These are phyloP conservation scores for Psilocybe azurescens DNA, from an alignment of 768 basidiomycete genomes.

Conservation along the genomic window DNA sequence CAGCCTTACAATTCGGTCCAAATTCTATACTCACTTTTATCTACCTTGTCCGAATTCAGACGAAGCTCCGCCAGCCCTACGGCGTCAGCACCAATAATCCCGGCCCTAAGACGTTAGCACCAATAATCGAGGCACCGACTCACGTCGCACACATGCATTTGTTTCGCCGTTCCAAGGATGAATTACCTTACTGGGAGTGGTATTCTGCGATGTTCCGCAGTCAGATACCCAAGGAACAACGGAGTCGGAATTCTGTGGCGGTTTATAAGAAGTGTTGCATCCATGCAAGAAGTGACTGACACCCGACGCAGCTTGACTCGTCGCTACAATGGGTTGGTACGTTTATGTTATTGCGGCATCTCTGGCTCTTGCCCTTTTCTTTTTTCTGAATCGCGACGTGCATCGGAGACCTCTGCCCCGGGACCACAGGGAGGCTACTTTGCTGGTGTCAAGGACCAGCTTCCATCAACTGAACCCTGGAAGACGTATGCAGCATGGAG, in stretches of 20 bases:
- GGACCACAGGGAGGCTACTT: slow-evolving; percentile 21
- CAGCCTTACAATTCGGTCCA: too few relatives aligned
- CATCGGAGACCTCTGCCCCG: slow-evolving; percentile 15
- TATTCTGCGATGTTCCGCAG: not conserved
- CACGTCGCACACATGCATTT: not conserved
- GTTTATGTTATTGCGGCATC: not conserved
- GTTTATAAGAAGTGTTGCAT: not conserved
- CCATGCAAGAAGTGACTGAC: not conserved
- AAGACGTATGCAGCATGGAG: slow-evolving; percentile 25
- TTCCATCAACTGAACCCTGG: slow-evolving; percentile 25
- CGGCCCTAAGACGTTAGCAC: too few relatives aligned
- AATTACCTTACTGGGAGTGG: not conserved
- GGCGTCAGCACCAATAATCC: too few relatives aligned
- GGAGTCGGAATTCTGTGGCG: not conserved
- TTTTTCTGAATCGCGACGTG: not conserved
- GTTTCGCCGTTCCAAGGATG: not conserved
- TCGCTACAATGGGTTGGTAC: not conserved
- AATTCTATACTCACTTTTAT: too few relatives aligned
- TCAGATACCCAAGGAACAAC: not conserved
- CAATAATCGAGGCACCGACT: not conserved
- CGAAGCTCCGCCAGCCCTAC: too few relatives aligned
- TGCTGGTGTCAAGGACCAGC: slow-evolving; percentile 15
- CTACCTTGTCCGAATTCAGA: too few relatives aligned
- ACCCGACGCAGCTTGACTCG: not conserved
- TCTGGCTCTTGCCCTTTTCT: not conserved